Evolutionary conservation across 2,329 filamentous ascomycete genomes (phyloP).

Genomic region (Ophiostoma quercus): DNA sequence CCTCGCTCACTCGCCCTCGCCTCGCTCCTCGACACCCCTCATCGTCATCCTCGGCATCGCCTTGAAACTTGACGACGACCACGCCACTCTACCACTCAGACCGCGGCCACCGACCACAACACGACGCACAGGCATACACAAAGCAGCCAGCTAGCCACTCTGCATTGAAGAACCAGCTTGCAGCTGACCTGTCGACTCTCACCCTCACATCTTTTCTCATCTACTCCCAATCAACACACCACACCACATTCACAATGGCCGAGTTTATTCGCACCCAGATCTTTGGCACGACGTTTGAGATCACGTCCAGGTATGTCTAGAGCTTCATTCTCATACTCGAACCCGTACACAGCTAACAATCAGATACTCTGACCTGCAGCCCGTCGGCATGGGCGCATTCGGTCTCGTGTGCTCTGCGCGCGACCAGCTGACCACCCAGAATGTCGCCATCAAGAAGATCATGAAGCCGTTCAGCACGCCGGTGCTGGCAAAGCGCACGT

Average conservation of each 20-base stretch:
- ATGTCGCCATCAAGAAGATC: conserved; percentile 99
- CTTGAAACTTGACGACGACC: not conserved
- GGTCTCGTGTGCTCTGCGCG: conserved; percentile 96
- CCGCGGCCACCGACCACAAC: not conserved
- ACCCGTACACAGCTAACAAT: not conserved
- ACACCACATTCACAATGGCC: conserved; percentile 66
- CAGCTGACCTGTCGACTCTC: not conserved
- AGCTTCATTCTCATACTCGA: not conserved
- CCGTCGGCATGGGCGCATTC: conserved; percentile 98
- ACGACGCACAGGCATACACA: not conserved
- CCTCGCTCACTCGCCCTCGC: not conserved
- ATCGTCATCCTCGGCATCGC: not conserved
- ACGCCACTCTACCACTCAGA: not conserved
- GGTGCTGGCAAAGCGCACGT: conserved; percentile 93
- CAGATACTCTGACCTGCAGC: conserved; percentile 96
- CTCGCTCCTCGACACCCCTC: not conserved
- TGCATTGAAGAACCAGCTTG: conserved; percentile 2
- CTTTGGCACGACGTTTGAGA: conserved; percentile 99
- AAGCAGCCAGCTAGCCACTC: not conserved
- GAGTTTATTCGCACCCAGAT: conserved; percentile 99
- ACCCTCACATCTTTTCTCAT: not conserved
- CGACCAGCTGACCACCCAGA: conserved; percentile 94
- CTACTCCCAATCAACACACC: not conserved
- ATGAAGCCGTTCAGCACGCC: conserved; percentile 99
- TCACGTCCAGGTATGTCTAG: conserved; percentile 77